Percentiles rank a stretch among this genome's conserved stretches.
phyloP scores from a whole-genome alignment of 345 rosid genomes.

The Sisymbrium irio region DNA sequence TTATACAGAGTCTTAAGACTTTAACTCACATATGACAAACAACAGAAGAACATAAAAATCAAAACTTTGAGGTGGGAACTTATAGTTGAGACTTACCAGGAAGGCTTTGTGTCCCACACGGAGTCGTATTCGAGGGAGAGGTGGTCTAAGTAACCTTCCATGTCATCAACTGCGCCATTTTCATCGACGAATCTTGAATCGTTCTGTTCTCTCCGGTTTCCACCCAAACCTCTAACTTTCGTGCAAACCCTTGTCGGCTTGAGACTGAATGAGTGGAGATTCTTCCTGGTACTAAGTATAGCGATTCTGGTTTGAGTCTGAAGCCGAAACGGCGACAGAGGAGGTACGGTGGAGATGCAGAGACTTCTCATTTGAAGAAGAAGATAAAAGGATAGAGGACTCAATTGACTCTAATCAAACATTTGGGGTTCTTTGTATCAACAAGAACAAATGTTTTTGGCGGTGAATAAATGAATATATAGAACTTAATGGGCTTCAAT shows the following conservation, averaged over 20 bases:
- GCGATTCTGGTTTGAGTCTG: constrained; percentile 2
- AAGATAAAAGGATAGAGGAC: constrained; percentile 26
- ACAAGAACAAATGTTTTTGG: not conserved
- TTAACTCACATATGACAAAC: no score
- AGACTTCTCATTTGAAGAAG: constrained; percentile 28
- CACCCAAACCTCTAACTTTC: constrained; percentile 40
- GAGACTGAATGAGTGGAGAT: not conserved
- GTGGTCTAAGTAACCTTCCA: constrained; percentile 84
- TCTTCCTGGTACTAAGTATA: constrained; percentile 1
- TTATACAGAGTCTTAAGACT: not conserved
- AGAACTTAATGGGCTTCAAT: not conserved
- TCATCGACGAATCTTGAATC: constrained; percentile 64
- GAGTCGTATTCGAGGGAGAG: constrained; percentile 95
- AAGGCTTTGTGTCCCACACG: constrained; percentile 98
- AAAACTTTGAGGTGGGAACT: not conserved
- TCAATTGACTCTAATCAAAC: constrained; percentile 18
- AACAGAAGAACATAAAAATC: not conserved
- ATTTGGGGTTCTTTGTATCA: constrained; percentile 18
- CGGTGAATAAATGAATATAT: not conserved
- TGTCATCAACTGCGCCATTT: constrained; percentile 64
- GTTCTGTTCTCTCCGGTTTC: constrained; percentile 41
- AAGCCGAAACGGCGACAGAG: constrained; percentile 17
- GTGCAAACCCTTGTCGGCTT: constrained; percentile 20
- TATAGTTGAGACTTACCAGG: constrained; percentile 50
- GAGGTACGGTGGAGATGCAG: constrained; percentile 26